Conservation (phyloP, 129 eudicot species). For the Smallanthus sonchifolius region DNA sequence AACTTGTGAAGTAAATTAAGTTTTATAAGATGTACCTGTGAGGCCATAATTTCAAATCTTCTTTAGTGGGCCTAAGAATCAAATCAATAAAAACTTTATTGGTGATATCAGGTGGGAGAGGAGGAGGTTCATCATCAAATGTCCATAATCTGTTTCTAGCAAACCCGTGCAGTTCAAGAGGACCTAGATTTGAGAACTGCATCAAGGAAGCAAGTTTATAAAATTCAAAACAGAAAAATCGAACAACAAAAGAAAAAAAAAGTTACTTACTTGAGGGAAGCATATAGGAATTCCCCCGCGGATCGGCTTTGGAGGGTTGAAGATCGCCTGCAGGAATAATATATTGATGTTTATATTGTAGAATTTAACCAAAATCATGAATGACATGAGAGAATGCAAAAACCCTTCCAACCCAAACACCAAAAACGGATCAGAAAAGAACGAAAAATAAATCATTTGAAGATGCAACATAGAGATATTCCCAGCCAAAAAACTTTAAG, state of each 20-base stretch:
- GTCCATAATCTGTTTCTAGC: constrained; percentile 77
- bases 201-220: constrained; percentile 21
- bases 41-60: constrained; percentile 83
- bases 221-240: not conserved
- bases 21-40: constrained; percentile 44
- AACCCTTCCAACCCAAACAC: constrained; percentile 8
- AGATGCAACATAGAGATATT: constrained; percentile 1
- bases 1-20: not conserved
- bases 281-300: constrained; percentile 96
- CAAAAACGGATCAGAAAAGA: not conserved
- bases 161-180: constrained; percentile 83
- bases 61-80: constrained; percentile 71
- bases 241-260: constrained; percentile 1
- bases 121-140: constrained; percentile 62
- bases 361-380: not conserved
- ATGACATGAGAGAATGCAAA: constrained; percentile 7
- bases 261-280: constrained; percentile 75
- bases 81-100: constrained; percentile 59
- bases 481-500: constrained; percentile 1
- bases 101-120: constrained; percentile 46
- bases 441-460: not conserved
- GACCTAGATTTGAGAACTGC: constrained; percentile 66
- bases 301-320: constrained; percentile 85
- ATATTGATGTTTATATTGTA: not conserved
- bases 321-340: constrained; percentile 49